Evolutionary conservation across 2,329 filamentous ascomycete species (phyloP).

Genomic region (Fusarium staphyleae): DNA sequence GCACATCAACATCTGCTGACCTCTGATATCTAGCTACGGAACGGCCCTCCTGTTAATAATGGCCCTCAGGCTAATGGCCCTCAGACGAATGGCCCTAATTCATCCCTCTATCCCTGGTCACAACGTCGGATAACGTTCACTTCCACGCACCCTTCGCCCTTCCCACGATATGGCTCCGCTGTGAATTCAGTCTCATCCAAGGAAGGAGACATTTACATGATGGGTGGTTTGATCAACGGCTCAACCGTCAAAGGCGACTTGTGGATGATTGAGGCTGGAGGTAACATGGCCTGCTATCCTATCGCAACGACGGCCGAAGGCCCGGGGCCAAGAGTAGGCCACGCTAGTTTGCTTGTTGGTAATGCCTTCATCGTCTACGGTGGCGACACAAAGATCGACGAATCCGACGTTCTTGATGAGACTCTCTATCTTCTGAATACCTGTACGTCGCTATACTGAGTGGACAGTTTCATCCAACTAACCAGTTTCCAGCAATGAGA

Average conservation of each 20-base stretch:
- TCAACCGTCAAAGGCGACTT: conserved; percentile 95
- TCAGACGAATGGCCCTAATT: conserved; percentile 64
- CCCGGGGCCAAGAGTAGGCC: conserved; percentile 91
- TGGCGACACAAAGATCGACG: conserved; percentile 96
- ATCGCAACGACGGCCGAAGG: conserved; percentile 92
- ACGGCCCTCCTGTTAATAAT: conserved; percentile 54
- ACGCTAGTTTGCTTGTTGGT: conserved; percentile 91
- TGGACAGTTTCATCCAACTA: conserved; percentile 17
- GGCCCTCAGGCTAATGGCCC: conserved; percentile 58
- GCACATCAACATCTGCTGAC: conserved; percentile 19
- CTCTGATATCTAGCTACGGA: conserved; percentile 57
- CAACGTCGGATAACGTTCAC: conserved; percentile 88
- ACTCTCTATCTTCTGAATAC: conserved; percentile 97
- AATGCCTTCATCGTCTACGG: conserved; percentile 99
- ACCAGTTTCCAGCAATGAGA: conserved; percentile 73
- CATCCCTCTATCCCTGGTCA: conserved; percentile 94
- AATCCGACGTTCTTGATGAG: conserved; percentile 89
- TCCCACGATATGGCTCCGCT: conserved; percentile 95
- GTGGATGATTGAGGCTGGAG: conserved; percentile 95
- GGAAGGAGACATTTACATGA: conserved; percentile 96
- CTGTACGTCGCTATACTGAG: conserved; percentile 67
- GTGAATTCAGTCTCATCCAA: conserved; percentile 93
- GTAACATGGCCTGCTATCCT: conserved; percentile 88
- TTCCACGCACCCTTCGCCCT: conserved; percentile 81
- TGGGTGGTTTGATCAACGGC: conserved; percentile 95